A percentile compares a stretch with the other conserved stretches of the same genome.
These are phyloP conservation scores for Reutealis trisperma DNA, from an alignment of 345 rosid genomes.

Conservation along the genomic window DNA sequence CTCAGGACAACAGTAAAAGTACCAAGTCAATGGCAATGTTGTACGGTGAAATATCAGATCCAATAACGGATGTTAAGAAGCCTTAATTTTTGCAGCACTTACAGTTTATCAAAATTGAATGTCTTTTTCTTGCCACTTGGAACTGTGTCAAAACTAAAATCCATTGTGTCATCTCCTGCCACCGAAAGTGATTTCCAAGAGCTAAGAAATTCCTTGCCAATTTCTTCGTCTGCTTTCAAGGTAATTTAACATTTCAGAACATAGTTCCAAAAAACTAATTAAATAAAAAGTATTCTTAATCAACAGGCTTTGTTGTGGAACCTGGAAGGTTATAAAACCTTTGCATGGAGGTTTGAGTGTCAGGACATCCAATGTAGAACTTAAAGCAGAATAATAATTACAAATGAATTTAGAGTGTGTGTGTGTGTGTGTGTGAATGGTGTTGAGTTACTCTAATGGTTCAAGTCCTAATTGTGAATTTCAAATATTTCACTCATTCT, in stretches of 20 bases:
- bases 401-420: not conserved
- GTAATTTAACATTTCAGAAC: not conserved
- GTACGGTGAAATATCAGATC: not conserved
- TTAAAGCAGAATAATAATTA: not conserved
- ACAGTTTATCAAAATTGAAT: slow-evolving; percentile 73
- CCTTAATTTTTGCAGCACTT: slow-evolving; percentile 36
- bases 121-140: slow-evolving; percentile 60
- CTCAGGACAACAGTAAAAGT: not conserved
- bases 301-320: too few species aligned
- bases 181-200: slow-evolving; percentile 71
- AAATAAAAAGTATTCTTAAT: not conserved
- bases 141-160: slow-evolving; percentile 59
- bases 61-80: slow-evolving; percentile 8
- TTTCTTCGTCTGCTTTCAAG: slow-evolving; percentile 56
- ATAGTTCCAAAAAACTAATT: not conserved
- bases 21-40: not conserved
- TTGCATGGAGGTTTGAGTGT: not conserved
- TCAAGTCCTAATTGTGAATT: not conserved
- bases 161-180: slow-evolving; percentile 61
- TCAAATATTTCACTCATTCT: not conserved
- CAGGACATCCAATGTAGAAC: not conserved
- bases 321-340: not conserved
- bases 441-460: not conserved
- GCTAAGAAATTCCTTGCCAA: slow-evolving; percentile 70
- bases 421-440: not conserved